A percentile compares a stretch with the other conserved stretches of the same genome.
Conservation (phyloP, 2,329 filamentous ascomycete genomes). For the Fusarium heterosporum region DNA sequence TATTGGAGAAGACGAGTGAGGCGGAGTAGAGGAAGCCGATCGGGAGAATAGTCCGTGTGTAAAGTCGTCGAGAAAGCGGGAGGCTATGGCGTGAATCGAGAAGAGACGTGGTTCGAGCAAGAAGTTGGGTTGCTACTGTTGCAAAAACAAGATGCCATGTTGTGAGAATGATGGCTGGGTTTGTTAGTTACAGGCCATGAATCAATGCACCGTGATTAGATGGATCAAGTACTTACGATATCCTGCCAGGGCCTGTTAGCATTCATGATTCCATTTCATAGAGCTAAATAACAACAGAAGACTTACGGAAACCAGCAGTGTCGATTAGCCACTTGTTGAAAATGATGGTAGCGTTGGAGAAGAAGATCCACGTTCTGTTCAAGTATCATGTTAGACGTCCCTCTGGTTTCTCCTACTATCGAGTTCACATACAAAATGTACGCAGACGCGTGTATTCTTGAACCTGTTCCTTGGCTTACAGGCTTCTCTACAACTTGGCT, state of each 20-base stretch:
- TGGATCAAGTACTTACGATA: conserved; percentile 48
- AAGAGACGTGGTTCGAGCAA: conserved; percentile 71
- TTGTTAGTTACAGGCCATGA: conserved; percentile 21
- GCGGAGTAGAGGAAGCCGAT: conserved; percentile 75
- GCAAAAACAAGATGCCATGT: conserved; percentile 77
- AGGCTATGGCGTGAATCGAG: conserved; percentile 73
- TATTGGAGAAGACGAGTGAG: conserved; percentile 74
- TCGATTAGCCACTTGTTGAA: conserved; percentile 94
- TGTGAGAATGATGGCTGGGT: conserved; percentile 67
- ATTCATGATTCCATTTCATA: neutral
- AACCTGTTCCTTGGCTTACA: conserved; percentile 21
- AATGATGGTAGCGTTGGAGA: conserved; percentile 86
- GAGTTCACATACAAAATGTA: conserved; percentile 48
- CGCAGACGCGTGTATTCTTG: conserved; percentile 51
- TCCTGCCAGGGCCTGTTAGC: conserved; percentile 41
- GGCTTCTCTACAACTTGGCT: conserved; percentile 46
- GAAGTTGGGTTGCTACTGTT: conserved; percentile 72
- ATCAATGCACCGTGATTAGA: neutral
- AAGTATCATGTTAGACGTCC: conserved; percentile 22
- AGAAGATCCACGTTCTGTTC: conserved; percentile 78
- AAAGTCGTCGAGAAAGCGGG: conserved; percentile 70
- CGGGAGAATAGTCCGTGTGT: conserved; percentile 72
- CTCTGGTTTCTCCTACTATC: neutral
- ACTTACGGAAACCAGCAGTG: conserved; percentile 78
- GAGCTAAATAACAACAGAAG: neutral